Evolutionary conservation across 495 filamentous ascomycete genomes (phyloP).

Genomic region (Jackrogersella minutella): DNA sequence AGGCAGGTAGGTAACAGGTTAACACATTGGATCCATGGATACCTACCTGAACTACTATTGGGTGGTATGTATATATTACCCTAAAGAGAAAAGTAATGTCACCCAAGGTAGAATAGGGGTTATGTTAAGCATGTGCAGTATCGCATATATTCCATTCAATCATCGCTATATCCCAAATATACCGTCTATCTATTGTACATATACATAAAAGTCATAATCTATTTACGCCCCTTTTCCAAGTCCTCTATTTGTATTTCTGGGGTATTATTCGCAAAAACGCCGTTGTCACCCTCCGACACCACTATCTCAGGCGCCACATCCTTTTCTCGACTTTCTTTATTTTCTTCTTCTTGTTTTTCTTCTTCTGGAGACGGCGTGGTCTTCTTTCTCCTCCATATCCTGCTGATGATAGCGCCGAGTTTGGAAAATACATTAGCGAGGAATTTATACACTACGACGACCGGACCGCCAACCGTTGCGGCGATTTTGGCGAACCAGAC

Average conservation of each 20-base stretch:
- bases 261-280: background rate
- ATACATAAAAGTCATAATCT: constrained; percentile 9
- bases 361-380: background rate
- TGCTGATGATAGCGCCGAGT: constrained; percentile 21
- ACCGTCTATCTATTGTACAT: constrained; percentile 15
- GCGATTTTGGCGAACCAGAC: constrained; percentile 40
- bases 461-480: constrained; percentile 29
- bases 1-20: no score
- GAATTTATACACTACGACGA: constrained; percentile 36
- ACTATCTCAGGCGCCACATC: constrained; percentile 31
- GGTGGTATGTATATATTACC: no score
- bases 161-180: background rate
- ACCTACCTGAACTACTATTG: no score
- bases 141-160: background rate
- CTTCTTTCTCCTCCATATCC: constrained; percentile 34
- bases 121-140: no score
- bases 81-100: no score
- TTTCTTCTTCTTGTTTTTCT: background rate
- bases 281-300: constrained; percentile 16
- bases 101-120: no score
- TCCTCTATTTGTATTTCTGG: constrained; percentile 34
- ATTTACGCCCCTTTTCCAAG: constrained; percentile 24
- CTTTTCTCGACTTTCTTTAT: background rate
- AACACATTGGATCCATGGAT: no score
- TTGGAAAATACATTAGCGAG: constrained; percentile 11